Conservation (phyloP, 106 monocot genomes). For the Gastrodia elata region DNA sequence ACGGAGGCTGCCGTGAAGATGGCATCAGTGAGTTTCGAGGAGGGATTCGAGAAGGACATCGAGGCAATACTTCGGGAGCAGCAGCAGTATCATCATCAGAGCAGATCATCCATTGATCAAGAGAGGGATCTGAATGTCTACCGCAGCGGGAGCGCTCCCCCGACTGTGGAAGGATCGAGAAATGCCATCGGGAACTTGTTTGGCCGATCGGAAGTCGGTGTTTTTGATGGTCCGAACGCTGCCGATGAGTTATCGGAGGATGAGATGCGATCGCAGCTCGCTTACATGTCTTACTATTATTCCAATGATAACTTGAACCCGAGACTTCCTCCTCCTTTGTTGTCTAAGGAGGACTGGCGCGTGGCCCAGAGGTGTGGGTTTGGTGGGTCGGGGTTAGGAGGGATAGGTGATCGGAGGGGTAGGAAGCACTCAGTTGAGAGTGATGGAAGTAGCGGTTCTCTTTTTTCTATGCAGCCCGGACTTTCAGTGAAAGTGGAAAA, state of each 20-base stretch:
- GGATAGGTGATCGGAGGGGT: constrained; percentile 24
- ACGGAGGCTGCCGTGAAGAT: constrained; percentile 7
- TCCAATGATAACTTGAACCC: constrained; percentile 54
- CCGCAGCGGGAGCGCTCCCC: constrained; percentile 70
- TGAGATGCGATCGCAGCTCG: constrained; percentile 48
- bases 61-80: constrained; percentile 17
- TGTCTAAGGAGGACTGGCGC: constrained; percentile 79
- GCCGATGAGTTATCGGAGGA: constrained; percentile 26
- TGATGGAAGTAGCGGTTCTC: constrained; percentile 20
- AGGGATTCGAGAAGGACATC: constrained; percentile 15
- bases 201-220: constrained; percentile 2
- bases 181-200: constrained; percentile 35
- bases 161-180: constrained; percentile 59
- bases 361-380: constrained; percentile 31
- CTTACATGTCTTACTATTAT: constrained; percentile 54
- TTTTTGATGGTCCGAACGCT: not conserved
- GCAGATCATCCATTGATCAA: constrained; percentile 12
- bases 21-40: constrained; percentile 14
- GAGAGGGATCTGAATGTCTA: constrained; percentile 37
- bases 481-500: not conserved
- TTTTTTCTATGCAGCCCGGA: constrained; percentile 32
- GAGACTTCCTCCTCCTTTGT: constrained; percentile 50
- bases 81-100: constrained; percentile 15
- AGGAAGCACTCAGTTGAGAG: constrained; percentile 10
- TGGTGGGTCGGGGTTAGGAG: constrained; percentile 12